phyloP scores from a whole-genome alignment of 176 grass and related monocot species.

The Ampelocalamus luodianensis region DNA sequence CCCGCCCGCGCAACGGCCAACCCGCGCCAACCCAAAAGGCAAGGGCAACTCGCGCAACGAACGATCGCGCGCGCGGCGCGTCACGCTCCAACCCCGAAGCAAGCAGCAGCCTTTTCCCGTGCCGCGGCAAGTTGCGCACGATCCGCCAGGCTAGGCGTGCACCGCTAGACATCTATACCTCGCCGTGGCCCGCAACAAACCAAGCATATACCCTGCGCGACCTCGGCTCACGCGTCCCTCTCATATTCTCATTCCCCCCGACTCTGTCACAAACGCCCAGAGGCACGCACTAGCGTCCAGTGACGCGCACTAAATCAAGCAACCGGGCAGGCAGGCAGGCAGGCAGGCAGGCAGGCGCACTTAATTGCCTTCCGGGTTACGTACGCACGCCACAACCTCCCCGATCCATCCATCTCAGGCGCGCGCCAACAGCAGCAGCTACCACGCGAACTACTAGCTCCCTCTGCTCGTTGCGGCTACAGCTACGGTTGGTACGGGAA shows the following conservation, averaged over 20 bases:
- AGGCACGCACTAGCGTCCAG: not conserved
- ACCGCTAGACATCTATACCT: not conserved
- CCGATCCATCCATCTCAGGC: not conserved
- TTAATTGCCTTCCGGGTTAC: conserved; percentile 24
- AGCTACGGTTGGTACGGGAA: not conserved
- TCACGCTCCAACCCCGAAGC: not conserved
- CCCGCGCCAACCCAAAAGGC: not conserved
- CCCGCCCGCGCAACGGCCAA: not conserved
- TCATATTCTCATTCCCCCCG: not conserved
- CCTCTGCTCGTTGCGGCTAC: not conserved
- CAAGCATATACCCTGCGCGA: not conserved
- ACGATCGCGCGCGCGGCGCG: not conserved
- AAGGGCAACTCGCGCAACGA: not conserved
- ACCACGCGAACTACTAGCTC: not conserved
- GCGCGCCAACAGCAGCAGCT: not conserved
- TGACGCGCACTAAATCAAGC: conserved; percentile 7
- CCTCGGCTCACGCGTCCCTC: not conserved
- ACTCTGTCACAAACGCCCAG: conserved; percentile 40
- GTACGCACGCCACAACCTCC: conserved; percentile 12
- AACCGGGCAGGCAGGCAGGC: not conserved
- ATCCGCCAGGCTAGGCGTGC: not conserved
- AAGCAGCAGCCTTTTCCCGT: not conserved
- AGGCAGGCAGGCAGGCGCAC: not conserved
- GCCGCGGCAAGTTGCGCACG: conserved; percentile 32
- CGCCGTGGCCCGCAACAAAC: conserved; percentile 1